These are phyloP conservation scores for Globisporangium perplexum DNA, from an alignment of 352 stramenopile genomes.

Conservation along the genomic window DNA sequence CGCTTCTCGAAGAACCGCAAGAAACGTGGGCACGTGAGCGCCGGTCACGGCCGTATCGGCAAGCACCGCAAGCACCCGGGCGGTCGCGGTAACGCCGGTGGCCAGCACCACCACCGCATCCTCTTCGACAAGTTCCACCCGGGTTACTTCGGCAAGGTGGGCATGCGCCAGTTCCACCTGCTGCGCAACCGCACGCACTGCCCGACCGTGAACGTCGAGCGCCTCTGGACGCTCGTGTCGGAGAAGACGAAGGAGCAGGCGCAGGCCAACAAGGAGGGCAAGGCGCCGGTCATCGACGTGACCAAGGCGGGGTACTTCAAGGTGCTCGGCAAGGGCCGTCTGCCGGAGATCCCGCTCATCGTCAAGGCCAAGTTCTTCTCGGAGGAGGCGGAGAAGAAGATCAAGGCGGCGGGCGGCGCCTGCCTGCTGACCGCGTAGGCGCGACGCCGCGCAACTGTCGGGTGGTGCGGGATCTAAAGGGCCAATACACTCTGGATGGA, in stretches of 20 bases:
- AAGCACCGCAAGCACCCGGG: constrained; percentile 99
- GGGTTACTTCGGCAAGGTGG: constrained; percentile 99
- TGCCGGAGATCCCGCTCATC: constrained; percentile 96
- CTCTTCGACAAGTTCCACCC: constrained; percentile 99
- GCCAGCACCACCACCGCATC: constrained; percentile 99
- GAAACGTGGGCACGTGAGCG: constrained; percentile 99
- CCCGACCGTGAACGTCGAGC: constrained; percentile 99
- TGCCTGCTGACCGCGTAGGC: constrained; percentile 97
- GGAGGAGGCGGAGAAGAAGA: constrained; percentile 99
- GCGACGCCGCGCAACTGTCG: constrained; percentile 32
- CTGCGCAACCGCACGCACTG: constrained; percentile 96
- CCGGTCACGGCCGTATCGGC: constrained; percentile 99
- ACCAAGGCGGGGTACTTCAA: constrained; percentile 98
- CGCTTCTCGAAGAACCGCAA: constrained; percentile 98
- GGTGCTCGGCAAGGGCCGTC: constrained; percentile 98
- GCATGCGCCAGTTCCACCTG: constrained; percentile 99
- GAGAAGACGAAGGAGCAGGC: constrained; percentile 97
- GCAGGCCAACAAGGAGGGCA: constrained; percentile 92
- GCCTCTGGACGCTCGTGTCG: constrained; percentile 98
- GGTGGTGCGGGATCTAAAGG: constrained; percentile 73
- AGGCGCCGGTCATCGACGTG: constrained; percentile 99
- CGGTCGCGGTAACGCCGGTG: constrained; percentile 99
- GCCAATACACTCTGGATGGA: constrained; percentile 60
- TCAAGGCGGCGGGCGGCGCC: constrained; percentile 97
- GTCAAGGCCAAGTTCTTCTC: constrained; percentile 99